Conservation (phyloP, 1,139 yeast genomes). For the Debaryomyces subglobosus region DNA sequence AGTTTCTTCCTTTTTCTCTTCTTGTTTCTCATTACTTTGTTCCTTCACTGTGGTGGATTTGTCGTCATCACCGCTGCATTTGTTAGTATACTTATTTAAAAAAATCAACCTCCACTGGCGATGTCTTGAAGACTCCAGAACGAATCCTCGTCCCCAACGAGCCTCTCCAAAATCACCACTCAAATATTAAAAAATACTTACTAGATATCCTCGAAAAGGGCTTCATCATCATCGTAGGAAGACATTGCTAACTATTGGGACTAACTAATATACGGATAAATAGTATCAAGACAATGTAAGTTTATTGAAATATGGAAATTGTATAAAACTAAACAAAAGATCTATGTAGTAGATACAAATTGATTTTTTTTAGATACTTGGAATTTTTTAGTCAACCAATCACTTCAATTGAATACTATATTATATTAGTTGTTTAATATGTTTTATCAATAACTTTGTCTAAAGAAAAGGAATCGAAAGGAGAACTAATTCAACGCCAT, state of each 20-base stretch:
- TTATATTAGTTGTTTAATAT: not conserved
- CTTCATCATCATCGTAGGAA: constrained; percentile 80
- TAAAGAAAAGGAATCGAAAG: not conserved
- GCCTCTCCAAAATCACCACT: not conserved
- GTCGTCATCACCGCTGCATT: constrained; percentile 14
- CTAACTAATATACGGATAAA: constrained; percentile 16
- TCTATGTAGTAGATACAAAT: constrained; percentile 18
- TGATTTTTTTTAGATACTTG: constrained; percentile 2
- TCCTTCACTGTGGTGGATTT: constrained; percentile 11
- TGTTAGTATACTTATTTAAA: constrained; percentile 5
- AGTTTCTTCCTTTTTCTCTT: constrained; percentile 13
- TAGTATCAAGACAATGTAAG: constrained; percentile 13
- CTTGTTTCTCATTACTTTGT: constrained; percentile 2
- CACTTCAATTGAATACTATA: not conserved
- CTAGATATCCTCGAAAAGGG: constrained; percentile 77
- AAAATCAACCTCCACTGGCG: not conserved
- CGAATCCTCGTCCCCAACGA: not conserved
- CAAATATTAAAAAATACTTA: constrained; percentile 20
- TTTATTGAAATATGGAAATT: constrained; percentile 23
- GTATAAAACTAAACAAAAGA: constrained; percentile 25
- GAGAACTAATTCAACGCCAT: not conserved
- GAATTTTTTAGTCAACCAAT: not conserved
- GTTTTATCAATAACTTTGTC: constrained; percentile 7
- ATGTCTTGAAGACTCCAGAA: not conserved
- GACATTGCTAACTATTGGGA: constrained; percentile 44